A percentile compares a stretch with the other conserved stretches of the same genome.
These are phyloP conservation scores for Aegilops speltoides DNA, from an alignment of 176 grass and related monocot genomes.

Conservation along the genomic window DNA sequence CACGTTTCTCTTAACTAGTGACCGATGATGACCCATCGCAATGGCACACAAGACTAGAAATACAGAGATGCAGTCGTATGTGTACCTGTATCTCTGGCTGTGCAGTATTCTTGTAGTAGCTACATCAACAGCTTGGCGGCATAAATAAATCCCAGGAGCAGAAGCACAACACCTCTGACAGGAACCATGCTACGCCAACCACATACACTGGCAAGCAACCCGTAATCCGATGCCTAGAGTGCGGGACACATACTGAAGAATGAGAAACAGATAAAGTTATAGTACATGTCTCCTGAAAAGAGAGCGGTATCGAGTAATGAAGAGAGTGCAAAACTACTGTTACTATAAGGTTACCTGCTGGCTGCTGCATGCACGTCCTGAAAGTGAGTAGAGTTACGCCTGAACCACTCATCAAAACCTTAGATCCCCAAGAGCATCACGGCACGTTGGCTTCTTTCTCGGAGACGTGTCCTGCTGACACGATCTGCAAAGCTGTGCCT, in stretches of 20 bases:
- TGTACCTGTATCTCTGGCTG: conserved; percentile 23
- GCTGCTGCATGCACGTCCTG: conserved; percentile 11
- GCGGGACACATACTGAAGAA: conserved; percentile 12
- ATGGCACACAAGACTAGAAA: neutral
- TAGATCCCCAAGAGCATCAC: conserved; percentile 18
- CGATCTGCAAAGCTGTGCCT: conserved; percentile 78
- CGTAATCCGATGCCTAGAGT: neutral
- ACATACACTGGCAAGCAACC: neutral
- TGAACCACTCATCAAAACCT: neutral
- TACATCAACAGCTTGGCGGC: conserved; percentile 3
- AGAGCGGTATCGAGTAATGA: neutral
- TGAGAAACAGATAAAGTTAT: neutral
- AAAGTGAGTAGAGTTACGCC: neutral
- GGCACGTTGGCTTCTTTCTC: conserved; percentile 32
- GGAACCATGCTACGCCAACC: neutral
- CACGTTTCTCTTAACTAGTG: neutral
- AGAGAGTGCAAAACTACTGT: neutral
- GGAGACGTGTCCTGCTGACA: conserved; percentile 49
- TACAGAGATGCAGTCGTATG: neutral
- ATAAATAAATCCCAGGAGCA: conserved; percentile 6
- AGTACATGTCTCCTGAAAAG: neutral
- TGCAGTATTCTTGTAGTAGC: neutral
- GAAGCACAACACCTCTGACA: conserved; percentile 7
- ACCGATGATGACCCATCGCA: neutral
- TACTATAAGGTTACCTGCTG: conserved; percentile 21